Evolutionary conservation across 2,329 filamentous ascomycete species (phyloP).

Genomic region (Trichoderma simmonsii): DNA sequence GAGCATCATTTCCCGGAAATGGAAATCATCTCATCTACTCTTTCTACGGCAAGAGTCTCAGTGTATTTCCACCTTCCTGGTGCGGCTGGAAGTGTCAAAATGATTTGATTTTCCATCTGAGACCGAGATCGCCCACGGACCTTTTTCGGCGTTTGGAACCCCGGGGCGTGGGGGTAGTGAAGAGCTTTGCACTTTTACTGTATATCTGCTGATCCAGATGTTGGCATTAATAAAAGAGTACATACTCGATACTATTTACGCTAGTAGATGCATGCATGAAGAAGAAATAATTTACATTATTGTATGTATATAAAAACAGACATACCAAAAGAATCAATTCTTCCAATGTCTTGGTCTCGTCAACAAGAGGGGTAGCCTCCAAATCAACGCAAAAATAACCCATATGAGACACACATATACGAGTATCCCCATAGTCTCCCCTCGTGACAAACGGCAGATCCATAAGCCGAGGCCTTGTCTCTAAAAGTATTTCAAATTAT

Average conservation of each 20-base stretch:
- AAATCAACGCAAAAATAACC: neutral
- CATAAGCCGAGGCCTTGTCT: neutral
- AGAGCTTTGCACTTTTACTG: neutral
- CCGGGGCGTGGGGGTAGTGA: neutral
- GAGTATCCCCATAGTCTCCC: neutral
- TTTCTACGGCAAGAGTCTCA: neutral
- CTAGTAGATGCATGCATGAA: neutral
- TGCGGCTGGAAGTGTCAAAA: neutral
- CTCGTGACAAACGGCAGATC: neutral
- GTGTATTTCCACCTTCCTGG: neutral
- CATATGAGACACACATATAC: neutral
- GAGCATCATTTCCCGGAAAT: neutral
- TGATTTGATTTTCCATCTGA: constrained; percentile 3
- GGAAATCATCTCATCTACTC: neutral
- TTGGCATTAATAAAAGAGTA: neutral
- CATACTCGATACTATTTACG: neutral
- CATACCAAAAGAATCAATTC: neutral
- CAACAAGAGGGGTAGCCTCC: neutral
- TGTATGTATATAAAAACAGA: neutral
- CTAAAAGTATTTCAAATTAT: constrained; percentile 1
- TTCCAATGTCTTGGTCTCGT: neutral
- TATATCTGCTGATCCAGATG: neutral
- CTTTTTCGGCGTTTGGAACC: neutral
- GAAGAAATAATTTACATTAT: neutral
- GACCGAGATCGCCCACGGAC: neutral